Evolutionary conservation across 257 asterid species (phyloP).

Genomic region (Penstemon barbatus): DNA sequence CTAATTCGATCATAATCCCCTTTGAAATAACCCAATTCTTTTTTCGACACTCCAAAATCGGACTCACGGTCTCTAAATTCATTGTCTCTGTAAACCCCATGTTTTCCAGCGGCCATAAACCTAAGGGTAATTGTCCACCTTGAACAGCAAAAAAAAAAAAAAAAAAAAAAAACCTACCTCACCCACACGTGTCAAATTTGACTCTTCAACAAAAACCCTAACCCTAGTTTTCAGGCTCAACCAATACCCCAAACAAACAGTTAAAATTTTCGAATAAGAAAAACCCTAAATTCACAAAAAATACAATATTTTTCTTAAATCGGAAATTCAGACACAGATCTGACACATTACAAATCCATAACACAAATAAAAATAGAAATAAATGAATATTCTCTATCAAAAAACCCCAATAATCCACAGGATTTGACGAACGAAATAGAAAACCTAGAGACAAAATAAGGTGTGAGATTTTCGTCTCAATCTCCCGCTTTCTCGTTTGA

Average conservation of each 20-base stretch:
- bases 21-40: constrained; percentile 45
- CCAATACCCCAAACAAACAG: constrained; percentile 3
- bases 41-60: constrained; percentile 48
- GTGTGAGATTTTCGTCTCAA: background rate
- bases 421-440: background rate
- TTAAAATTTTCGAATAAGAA: background rate
- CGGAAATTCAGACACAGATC: constrained; percentile 28
- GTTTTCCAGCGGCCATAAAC: constrained; percentile 56
- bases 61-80: constrained; percentile 61
- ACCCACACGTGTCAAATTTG: constrained; percentile 6
- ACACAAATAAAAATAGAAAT: background rate
- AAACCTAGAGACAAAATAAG: background rate
- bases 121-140: background rate
- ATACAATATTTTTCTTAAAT: background rate
- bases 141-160: background rate
- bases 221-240: constrained; percentile 24
- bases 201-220: constrained; percentile 19
- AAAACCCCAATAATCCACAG: background rate
- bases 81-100: constrained; percentile 62
- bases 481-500: background rate
- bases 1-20: constrained; percentile 54
- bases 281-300: background rate
- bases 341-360: constrained; percentile 25
- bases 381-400: background rate
- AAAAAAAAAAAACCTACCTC: constrained; percentile 31